These are phyloP conservation scores for Sporothrix globosa DNA, from an alignment of 2,329 filamentous ascomycete genomes.

Conservation along the genomic window DNA sequence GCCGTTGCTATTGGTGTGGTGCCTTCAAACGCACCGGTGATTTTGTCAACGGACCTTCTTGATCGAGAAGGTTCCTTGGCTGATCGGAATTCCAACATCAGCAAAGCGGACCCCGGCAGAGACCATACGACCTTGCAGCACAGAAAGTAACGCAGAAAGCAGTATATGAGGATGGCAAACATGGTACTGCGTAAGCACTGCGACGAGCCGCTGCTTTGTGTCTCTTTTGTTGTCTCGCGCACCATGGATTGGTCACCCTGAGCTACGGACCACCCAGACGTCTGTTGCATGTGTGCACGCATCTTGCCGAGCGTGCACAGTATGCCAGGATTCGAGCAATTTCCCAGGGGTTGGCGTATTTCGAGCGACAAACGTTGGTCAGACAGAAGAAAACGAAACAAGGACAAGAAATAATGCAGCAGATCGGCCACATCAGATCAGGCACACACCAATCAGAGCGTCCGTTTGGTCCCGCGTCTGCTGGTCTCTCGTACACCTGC, in stretches of 20 bases:
- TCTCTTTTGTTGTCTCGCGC: background rate
- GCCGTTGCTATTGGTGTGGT: background rate
- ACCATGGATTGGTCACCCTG: background rate
- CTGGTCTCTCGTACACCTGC: background rate
- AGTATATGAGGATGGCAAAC: no score
- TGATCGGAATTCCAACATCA: constrained; percentile 22
- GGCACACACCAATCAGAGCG: background rate
- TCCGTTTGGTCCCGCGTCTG: background rate
- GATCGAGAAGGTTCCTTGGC: constrained; percentile 27
- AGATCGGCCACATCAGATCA: background rate
- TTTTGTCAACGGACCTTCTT: constrained; percentile 21
- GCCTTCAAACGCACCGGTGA: background rate
- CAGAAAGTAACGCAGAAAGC: background rate
- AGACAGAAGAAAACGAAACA: background rate
- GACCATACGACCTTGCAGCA: background rate
- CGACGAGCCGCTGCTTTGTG: background rate
- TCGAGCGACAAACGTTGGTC: constrained; percentile 3
- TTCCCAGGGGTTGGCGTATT: background rate
- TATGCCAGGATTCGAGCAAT: background rate
- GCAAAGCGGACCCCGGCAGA: background rate
- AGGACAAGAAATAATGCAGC: background rate
- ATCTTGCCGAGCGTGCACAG: no score
- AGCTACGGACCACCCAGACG: background rate
- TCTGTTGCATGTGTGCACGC: background rate
- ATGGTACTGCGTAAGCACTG: background rate